phyloP scores from a whole-genome alignment of 2,329 filamentous ascomycete species.

The Paraconiothyrium sp. region DNA sequence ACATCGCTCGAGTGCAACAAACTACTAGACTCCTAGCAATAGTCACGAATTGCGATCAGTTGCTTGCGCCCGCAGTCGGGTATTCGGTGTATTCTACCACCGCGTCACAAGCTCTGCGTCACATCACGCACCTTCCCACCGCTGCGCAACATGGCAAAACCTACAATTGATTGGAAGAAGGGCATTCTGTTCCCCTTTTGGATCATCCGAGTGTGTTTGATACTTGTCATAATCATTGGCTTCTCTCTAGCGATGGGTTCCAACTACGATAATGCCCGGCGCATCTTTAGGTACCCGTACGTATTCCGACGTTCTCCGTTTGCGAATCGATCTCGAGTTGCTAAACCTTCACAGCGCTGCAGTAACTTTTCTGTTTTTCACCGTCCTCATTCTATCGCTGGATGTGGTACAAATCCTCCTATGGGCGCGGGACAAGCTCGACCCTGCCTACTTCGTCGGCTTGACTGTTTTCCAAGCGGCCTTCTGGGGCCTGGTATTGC shows the following conservation, averaged over 20 bases:
- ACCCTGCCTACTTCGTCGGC: conserved; percentile 45
- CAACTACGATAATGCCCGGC: conserved; percentile 28
- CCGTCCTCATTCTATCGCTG: conserved; percentile 45
- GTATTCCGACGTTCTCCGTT: conserved; percentile 1
- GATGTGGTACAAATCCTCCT: conserved; percentile 47
- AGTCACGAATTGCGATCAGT: neutral
- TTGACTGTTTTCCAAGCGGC: conserved; percentile 48
- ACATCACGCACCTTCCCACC: neutral
- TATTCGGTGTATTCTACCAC: neutral
- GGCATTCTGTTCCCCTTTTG: conserved; percentile 51
- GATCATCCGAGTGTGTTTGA: conserved; percentile 44
- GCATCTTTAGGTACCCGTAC: conserved; percentile 32
- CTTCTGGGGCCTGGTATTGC: conserved; percentile 45
- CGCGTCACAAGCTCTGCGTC: neutral
- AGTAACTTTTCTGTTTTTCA: conserved; percentile 44
- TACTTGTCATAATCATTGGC: conserved; percentile 43
- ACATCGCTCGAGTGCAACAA: neutral
- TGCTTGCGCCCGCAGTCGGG: neutral
- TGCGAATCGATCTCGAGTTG: neutral
- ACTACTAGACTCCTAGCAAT: neutral
- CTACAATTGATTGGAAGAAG: conserved; percentile 47
- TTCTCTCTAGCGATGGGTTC: conserved; percentile 37
- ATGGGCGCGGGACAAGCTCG: conserved; percentile 44
- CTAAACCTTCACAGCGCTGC: conserved; percentile 39
- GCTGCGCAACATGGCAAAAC: conserved; percentile 30